phyloP scores from a whole-genome alignment of 1,284 basidiomycete genomes.

The Wolfiporia cocos region DNA sequence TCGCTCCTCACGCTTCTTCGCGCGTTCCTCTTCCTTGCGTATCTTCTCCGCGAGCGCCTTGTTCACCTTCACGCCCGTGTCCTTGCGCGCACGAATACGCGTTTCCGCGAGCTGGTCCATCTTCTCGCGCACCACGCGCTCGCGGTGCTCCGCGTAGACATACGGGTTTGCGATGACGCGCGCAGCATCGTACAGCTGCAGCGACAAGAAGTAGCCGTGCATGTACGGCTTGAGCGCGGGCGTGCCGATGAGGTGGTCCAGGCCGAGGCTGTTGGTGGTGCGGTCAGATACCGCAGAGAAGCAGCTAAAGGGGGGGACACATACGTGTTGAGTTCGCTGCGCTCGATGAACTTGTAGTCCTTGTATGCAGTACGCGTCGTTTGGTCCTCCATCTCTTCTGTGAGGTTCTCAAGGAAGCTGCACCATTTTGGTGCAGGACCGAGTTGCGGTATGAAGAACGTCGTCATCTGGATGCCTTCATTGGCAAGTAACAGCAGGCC shows the following conservation, averaged over 20 bases:
- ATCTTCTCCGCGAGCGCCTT: slow-evolving; percentile 88
- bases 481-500: slow-evolving; percentile 88
- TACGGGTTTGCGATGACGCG: slow-evolving; percentile 95
- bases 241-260: slow-evolving; percentile 93
- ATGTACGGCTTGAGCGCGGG: slow-evolving; percentile 97
- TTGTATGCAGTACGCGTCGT: slow-evolving; percentile 78
- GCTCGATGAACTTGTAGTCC: slow-evolving; percentile 97
- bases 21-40: slow-evolving; percentile 67
- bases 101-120: slow-evolving; percentile 92
- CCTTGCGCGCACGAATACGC: slow-evolving; percentile 80
- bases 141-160: slow-evolving; percentile 91
- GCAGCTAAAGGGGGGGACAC: slow-evolving; percentile 25
- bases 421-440: slow-evolving; percentile 98
- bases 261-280: slow-evolving; percentile 57
- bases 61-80: slow-evolving; percentile 79
- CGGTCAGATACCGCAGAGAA: slow-evolving; percentile 5
- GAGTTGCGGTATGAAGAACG: slow-evolving; percentile 92
- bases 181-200: slow-evolving; percentile 94
- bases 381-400: slow-evolving; percentile 95
- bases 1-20: slow-evolving; percentile 55
- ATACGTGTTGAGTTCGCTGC: slow-evolving; percentile 79
- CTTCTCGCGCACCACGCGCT: slow-evolving; percentile 81
- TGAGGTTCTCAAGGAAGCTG: slow-evolving; percentile 95
- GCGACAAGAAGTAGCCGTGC: slow-evolving; percentile 98
- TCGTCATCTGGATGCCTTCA: slow-evolving; percentile 88